These are phyloP conservation scores for Calonectria naviculata DNA, from an alignment of 2,329 filamentous ascomycete genomes.

Conservation along the genomic window DNA sequence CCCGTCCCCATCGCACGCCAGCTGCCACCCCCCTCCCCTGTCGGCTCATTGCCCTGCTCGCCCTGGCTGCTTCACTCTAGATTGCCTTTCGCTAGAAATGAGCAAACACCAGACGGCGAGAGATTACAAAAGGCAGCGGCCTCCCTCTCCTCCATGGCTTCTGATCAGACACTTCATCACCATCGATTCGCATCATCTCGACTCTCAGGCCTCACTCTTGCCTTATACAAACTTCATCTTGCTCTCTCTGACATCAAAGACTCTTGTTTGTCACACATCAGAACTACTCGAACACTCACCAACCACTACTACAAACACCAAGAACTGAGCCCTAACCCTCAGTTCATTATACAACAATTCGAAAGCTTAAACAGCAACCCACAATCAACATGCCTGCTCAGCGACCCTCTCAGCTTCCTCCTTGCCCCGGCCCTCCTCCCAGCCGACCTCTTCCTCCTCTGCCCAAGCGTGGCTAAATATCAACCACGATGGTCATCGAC, in stretches of 20 bases:
- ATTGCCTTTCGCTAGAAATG: slow-evolving; percentile 44
- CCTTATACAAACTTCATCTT: slow-evolving; percentile 19
- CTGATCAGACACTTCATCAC: slow-evolving; percentile 29
- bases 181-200: slow-evolving; percentile 36
- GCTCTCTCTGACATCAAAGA: slow-evolving; percentile 17
- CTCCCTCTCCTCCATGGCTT: slow-evolving; percentile 40
- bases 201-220: slow-evolving; percentile 29
- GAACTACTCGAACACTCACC: slow-evolving; percentile 23
- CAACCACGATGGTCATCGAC: slow-evolving; percentile 12
- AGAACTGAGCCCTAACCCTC: slow-evolving; percentile 36
- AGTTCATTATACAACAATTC: slow-evolving; percentile 21
- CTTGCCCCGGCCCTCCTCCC: slow-evolving; percentile 74
- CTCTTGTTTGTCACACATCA: slow-evolving; percentile 8
- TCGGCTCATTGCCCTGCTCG: slow-evolving; percentile 39
- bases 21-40: slow-evolving; percentile 31
- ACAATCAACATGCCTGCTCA: slow-evolving; percentile 63
- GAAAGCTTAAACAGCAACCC: slow-evolving; percentile 27
- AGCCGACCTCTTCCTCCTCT: slow-evolving; percentile 73
- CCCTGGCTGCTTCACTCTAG: slow-evolving; percentile 46
- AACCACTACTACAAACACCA: slow-evolving; percentile 25
- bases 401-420: slow-evolving; percentile 74
- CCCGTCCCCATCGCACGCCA: slow-evolving; percentile 7
- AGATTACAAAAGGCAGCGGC: slow-evolving; percentile 45
- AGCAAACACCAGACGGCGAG: slow-evolving; percentile 43
- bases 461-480: slow-evolving; percentile 66